Base-by-base conservation (phyloP, 192 early-diverging fungal species). In the Coemansia sp. region DNA sequence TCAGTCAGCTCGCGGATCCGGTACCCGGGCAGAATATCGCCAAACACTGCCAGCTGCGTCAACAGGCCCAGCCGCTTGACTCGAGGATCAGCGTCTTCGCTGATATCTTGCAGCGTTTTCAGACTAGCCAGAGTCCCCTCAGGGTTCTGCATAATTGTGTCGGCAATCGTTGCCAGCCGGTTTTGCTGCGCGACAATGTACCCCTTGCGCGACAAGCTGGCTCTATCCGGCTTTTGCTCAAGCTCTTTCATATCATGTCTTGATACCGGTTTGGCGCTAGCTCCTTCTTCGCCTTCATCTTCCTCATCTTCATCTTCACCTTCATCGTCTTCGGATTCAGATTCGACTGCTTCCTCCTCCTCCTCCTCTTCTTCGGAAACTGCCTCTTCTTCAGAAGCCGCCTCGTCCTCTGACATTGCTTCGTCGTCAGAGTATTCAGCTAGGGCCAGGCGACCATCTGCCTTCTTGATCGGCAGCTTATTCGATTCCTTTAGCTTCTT, bases 21-120 rank as follows among this genome's bases (percentile, higher is more conserved):
- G 82, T 98, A 98, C 41, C 90, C 93, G 2, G 96, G 96, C 37
- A 97, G 84, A 72, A 98, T 92, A 69, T 98, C 96, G 62, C 93
- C 89, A 83, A 91, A 98, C 4, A 98, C 91, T 0, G 92, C 92
- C 29, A 97, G 82, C 74, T 95, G 93, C 9, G 94, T 93, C 53
- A 97, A 70, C 24, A 96, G 69, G 0, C 88, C 89, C 35, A 98
- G 67, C 51, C 91, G 90, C 59, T 86, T 84, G 47, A 95, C 84
- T 10, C 82, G 82, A 4, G 68, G 57, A 59, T 91, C 89, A 4
- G 76, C 79, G 51, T 90, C 88, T 14, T 79, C 77, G 45, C 87
- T 81, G 66, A 94, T 87, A 0, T 82, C 51, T 35, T 88, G 83
- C 51, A 98, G 76, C 37, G 69, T 72, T 73, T 85, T 92, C 39